Conservation (phyloP, 225 moss, liverwort and hornwort genomes). For the Straminergon stramineum region DNA sequence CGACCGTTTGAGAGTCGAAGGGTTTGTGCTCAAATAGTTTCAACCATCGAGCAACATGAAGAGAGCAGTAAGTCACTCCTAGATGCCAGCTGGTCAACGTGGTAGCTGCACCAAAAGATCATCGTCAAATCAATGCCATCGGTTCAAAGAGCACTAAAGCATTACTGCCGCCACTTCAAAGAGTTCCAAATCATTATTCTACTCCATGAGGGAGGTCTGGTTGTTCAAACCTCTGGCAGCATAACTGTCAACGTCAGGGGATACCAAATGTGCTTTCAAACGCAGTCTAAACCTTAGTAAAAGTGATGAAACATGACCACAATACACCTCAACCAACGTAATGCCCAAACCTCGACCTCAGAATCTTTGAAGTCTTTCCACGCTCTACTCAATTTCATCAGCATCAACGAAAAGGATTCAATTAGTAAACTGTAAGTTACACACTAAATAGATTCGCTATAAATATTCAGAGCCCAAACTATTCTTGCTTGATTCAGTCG, state of each 20-base stretch:
- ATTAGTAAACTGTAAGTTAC: background rate
- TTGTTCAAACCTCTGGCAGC: background rate
- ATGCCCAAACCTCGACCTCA: background rate
- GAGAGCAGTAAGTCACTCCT: slow-evolving; percentile 51
- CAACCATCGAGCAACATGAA: slow-evolving; percentile 43
- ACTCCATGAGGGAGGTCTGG: background rate
- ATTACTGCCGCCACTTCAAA: background rate
- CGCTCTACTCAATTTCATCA: background rate
- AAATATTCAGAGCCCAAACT: background rate
- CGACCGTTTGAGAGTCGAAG: slow-evolving; percentile 43
- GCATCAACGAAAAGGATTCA: background rate
- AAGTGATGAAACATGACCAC: background rate
- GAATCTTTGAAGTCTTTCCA: background rate
- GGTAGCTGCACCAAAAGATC: slow-evolving; percentile 38
- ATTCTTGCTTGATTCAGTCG: background rate
- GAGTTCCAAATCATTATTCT: background rate
- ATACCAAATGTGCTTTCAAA: background rate
- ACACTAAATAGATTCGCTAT: background rate
- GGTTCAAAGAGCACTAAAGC: background rate
- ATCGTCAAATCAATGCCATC: background rate
- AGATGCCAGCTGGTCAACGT: slow-evolving; percentile 68
- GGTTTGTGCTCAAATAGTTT: slow-evolving; percentile 62
- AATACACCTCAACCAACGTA: background rate
- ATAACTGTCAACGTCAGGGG: background rate
- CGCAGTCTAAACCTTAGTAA: background rate